These are phyloP conservation scores for Colletotrichum orchidophilum DNA, from an alignment of 2,329 filamentous ascomycete genomes.

Conservation along the genomic window DNA sequence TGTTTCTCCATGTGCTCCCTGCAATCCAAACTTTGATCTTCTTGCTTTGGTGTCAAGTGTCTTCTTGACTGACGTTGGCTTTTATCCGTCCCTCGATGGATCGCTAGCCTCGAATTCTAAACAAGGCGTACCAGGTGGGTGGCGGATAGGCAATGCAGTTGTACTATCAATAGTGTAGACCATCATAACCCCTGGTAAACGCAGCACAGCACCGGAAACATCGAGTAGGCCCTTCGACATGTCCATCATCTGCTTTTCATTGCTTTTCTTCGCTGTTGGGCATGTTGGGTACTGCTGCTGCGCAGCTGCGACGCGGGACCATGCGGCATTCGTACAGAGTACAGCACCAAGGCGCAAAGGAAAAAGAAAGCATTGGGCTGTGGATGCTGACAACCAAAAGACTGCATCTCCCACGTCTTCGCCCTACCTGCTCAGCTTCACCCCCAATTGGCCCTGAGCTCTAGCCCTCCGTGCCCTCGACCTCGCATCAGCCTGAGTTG, in stretches of 20 bases:
- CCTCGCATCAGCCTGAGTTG: neutral
- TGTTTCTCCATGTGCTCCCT: neutral
- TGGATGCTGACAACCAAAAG: neutral
- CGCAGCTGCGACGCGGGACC: conserved; percentile 1
- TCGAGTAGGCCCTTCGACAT: conserved; percentile 2
- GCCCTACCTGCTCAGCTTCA: neutral
- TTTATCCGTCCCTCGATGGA: conserved; percentile 1
- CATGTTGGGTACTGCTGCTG: neutral
- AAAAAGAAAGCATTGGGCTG: conserved; percentile 14
- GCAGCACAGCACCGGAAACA: neutral
- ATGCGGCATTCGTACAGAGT: neutral
- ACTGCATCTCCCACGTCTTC: neutral
- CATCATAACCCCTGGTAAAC: neutral
- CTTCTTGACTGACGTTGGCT: neutral
- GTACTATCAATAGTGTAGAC: conserved; percentile 3
- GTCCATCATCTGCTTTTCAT: neutral
- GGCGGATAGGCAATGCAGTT: neutral
- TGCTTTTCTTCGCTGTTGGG: neutral
- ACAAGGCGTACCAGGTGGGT: neutral
- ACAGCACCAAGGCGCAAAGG: neutral
- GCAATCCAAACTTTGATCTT: neutral
- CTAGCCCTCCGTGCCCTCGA: neutral
- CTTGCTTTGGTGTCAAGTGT: neutral
- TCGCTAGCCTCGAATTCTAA: neutral
- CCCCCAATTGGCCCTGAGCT: neutral